A percentile compares a stretch with the other conserved stretches of the same genome.
These are phyloP conservation scores for Lycium ferocissimum DNA, from an alignment of 257 asterid genomes.

Conservation along the genomic window DNA sequence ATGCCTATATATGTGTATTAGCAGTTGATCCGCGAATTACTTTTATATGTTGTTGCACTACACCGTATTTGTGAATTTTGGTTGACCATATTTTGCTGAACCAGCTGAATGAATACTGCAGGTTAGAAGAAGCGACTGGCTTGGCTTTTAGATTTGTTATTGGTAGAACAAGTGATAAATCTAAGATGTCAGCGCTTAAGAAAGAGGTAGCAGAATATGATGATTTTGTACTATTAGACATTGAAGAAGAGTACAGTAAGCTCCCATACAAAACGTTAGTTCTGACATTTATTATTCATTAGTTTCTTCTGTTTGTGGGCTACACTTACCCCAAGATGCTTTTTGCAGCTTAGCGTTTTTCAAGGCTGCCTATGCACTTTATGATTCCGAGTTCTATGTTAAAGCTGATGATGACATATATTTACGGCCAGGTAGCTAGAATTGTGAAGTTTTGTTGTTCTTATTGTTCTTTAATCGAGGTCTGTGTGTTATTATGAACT, in stretches of 20 bases:
- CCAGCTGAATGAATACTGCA: conserved; percentile 39
- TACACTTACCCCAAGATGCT: conserved; percentile 41
- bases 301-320: conserved; percentile 29
- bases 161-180: conserved; percentile 74
- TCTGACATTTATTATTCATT: conserved; percentile 32
- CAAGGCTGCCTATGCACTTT: conserved; percentile 96
- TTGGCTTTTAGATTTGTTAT: conserved; percentile 91
- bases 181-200: conserved; percentile 85
- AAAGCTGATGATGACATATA: conserved; percentile 99
- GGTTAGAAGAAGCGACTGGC: conserved; percentile 99
- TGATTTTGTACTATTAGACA: conserved; percentile 87
- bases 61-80: background rate
- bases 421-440: conserved; percentile 81
- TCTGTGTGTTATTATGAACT: background rate
- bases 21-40: background rate
- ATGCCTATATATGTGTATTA: background rate
- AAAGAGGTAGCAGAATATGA: conserved; percentile 85
- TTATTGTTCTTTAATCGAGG: conserved; percentile 8
- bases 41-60: background rate
- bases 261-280: conserved; percentile 99
- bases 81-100: background rate
- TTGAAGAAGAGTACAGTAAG: conserved; percentile 99
- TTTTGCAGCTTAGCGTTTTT: conserved; percentile 84
- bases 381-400: conserved; percentile 89
- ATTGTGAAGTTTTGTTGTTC: conserved; percentile 31